Conservation (phyloP, 768 basidiomycete genomes). For the Termitomyces eurrhizus region DNA sequence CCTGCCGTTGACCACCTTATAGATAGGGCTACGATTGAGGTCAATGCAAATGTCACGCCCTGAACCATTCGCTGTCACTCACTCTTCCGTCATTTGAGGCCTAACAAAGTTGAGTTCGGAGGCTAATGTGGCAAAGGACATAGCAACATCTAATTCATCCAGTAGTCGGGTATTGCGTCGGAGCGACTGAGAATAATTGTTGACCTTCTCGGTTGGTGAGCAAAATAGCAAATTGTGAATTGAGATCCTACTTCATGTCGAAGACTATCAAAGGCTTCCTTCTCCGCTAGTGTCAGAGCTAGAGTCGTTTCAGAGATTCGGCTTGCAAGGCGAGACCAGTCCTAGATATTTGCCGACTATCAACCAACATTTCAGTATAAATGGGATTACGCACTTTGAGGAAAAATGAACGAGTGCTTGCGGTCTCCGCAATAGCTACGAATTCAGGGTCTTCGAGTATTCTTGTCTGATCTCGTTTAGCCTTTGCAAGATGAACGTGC, state of each 20-base stretch:
- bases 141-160: constrained; percentile 83
- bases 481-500: constrained; percentile 67
- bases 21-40: constrained; percentile 39
- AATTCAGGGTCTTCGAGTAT: constrained; percentile 49
- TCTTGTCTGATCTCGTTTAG: constrained; percentile 56
- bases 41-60: not conserved
- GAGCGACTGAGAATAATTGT: constrained; percentile 48
- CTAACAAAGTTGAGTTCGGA: constrained; percentile 71
- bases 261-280: constrained; percentile 65
- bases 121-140: constrained; percentile 81
- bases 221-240: not conserved
- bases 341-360: constrained; percentile 33
- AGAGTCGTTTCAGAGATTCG: constrained; percentile 54
- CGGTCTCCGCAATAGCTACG: constrained; percentile 55
- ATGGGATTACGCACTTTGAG: constrained; percentile 40
- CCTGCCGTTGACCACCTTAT: constrained; percentile 73
- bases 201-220: constrained; percentile 47
- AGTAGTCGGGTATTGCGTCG: constrained; percentile 72
- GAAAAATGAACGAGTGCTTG: constrained; percentile 67
- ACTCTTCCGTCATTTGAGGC: constrained; percentile 72
- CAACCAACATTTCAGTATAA: not conserved
- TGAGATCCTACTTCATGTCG: constrained; percentile 52
- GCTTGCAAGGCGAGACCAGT: constrained; percentile 74
- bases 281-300: constrained; percentile 57
- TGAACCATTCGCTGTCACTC: constrained; percentile 19